Evolutionary conservation across 2,329 filamentous ascomycete genomes (phyloP), one percentile per base, ranked within the genome.

Genomic region (Sporothrix brasiliensis): DNA sequence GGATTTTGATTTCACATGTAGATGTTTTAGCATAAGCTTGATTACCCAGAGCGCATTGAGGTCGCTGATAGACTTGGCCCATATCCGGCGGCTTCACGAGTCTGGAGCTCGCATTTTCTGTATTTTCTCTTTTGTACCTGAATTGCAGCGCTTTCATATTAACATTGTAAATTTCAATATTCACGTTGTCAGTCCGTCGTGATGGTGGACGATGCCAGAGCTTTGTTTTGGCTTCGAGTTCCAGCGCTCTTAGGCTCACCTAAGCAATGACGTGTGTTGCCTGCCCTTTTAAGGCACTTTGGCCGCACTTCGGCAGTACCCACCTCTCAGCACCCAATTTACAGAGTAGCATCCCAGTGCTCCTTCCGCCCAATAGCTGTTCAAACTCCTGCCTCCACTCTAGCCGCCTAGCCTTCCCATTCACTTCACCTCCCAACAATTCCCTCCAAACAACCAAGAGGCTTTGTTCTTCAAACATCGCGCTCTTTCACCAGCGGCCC

Each of bases 261-360:
- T 21, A 27, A 34, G 3, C n/a, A 63, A 63, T 63, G 58, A 63
- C 58, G 58, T 63, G 44, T 27, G 21, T 47, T 63, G 58, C 39
- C n/a, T n/a, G n/a, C n/a, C n/a, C 39, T 14, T 21, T 63, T 47
- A 27, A 21, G 44, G 58, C 58, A 63, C 39, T 27, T 39, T 39
- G 58, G 13, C 19, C 58, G n/a, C 58, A 39, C 58, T n/a, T 19
- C 56, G 39, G 39, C 44, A 63, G 58, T 16, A 47, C 39, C 58
- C 58, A 63, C 58, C 58, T 6, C 16, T 27, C 58, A 61, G n/a
- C 2, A 44, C 39, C 58, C 21, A 54, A 9, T 4, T 24, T 21
- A n/a, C 56, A 60, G 30, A 34, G 34, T 11, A 44, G 56, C 34
- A 41, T 30, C 56, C 56, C 56, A 61, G 56, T 34, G 58, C 58